Conservation (phyloP, 2,329 filamentous ascomycete species). For the Fusarium luffae region DNA sequence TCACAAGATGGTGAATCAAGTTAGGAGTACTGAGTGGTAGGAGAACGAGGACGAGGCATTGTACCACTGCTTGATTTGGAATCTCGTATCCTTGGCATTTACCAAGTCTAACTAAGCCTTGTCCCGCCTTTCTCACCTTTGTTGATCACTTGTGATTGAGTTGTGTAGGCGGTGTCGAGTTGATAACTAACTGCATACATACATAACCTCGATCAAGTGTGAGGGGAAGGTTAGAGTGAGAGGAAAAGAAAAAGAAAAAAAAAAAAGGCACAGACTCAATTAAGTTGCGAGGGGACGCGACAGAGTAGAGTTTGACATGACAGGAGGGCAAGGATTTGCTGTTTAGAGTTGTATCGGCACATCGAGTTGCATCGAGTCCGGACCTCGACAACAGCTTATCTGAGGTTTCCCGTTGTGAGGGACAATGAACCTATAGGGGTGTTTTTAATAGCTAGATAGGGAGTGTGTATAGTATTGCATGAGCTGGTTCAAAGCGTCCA, state of each 20-base stretch:
- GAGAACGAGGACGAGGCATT: conserved; percentile 23
- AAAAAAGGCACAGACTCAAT: neutral
- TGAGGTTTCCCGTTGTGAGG: conserved; percentile 19
- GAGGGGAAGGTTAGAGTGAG: neutral
- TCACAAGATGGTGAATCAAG: conserved; percentile 24
- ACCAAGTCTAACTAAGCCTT: neutral
- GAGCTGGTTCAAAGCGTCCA: conserved; percentile 27
- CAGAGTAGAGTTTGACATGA: conserved; percentile 19
- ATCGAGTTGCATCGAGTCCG: conserved; percentile 28
- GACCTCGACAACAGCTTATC: conserved; percentile 40
- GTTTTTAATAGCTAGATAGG: neutral
- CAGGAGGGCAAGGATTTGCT: conserved; percentile 9
- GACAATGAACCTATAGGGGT: conserved; percentile 16
- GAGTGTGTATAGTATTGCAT: conserved; percentile 24
- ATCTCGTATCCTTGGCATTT: conserved; percentile 12
- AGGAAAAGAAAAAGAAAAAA: neutral
- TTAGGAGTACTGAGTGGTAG: conserved; percentile 20
- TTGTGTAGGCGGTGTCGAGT: conserved; percentile 28
- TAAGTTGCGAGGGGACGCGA: conserved; percentile 1
- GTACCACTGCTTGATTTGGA: conserved; percentile 15
- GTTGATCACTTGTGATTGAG: neutral
- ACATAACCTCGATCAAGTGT: neutral
- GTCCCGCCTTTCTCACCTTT: conserved; percentile 16
- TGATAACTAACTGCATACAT: conserved; percentile 3
- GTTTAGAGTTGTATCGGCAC: conserved; percentile 42